Evolutionary conservation across 768 basidiomycete species (phyloP).

Genomic region (Cytidiella melzeri): DNA sequence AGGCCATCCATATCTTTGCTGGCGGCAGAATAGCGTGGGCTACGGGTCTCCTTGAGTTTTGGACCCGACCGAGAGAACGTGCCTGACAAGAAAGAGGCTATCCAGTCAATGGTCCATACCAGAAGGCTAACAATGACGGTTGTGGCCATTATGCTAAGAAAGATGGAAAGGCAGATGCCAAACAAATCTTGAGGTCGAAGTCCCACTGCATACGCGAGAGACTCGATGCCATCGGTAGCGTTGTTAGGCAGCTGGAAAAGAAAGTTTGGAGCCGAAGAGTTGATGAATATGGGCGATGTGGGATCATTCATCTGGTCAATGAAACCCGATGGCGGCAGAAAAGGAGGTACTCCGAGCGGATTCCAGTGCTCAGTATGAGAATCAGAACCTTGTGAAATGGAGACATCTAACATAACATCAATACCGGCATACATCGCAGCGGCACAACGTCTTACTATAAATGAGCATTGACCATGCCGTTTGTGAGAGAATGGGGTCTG

Average conservation of each 20-base stretch:
- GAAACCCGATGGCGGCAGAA: conserved; percentile 64
- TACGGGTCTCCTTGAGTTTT: conserved; percentile 27
- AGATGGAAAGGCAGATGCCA: conserved; percentile 73
- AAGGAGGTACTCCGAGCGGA: conserved; percentile 51
- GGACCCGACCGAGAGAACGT: conserved; percentile 21
- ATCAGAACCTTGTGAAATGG: conserved; percentile 45
- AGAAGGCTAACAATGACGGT: conserved; percentile 64
- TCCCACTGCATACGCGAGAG: conserved; percentile 82
- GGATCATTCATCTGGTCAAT: conserved; percentile 65
- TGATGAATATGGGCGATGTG: conserved; percentile 72
- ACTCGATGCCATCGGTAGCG: conserved; percentile 63
- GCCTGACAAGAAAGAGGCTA: conserved; percentile 34
- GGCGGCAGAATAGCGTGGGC: conserved; percentile 35
- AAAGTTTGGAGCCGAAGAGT: conserved; percentile 59
- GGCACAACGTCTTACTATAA: conserved; percentile 47
- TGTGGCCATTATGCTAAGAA: conserved; percentile 70
- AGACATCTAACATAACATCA: conserved; percentile 52
- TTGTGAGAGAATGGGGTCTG: conserved; percentile 86
- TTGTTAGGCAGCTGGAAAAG: conserved; percentile 66
- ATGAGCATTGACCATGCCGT: conserved; percentile 83
- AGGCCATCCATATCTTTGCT: conserved; percentile 48
- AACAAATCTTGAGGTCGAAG: conserved; percentile 79
- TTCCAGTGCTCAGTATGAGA: conserved; percentile 54
- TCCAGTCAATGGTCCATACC: conserved; percentile 67
- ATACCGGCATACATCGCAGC: conserved; percentile 8